phyloP scores from a whole-genome alignment of 495 filamentous ascomycete genomes.

The Trypethelium eluteriae region DNA sequence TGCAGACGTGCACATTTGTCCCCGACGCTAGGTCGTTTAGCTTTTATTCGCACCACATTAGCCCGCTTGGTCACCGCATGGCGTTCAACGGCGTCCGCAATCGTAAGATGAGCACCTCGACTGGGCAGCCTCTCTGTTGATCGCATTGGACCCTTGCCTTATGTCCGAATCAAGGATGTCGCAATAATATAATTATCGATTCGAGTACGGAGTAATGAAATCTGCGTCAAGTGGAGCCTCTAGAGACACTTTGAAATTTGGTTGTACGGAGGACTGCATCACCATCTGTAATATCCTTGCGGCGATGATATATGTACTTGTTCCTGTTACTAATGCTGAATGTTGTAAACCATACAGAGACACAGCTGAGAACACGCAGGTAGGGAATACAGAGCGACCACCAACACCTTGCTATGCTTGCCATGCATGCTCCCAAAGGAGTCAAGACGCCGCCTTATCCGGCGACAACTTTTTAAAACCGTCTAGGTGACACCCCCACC shows the following conservation, averaged over 20 bases:
- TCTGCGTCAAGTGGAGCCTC: too few species aligned
- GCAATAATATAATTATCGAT: not conserved
- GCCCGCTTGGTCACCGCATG: not conserved
- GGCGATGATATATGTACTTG: too few species aligned
- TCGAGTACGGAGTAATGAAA: not conserved
- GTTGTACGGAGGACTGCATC: not conserved
- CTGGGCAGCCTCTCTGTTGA: not conserved
- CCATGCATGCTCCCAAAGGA: too few species aligned
- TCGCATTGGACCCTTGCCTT: not conserved
- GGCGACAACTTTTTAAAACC: not conserved
- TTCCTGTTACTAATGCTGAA: too few species aligned
- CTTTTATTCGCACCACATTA: not conserved
- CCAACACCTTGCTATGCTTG: not conserved
- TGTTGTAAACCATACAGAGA: too few species aligned
- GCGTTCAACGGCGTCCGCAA: conserved; percentile 7
- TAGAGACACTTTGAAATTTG: too few species aligned
- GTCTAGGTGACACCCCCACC: not conserved
- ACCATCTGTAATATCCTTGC: not conserved
- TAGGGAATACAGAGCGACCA: too few species aligned
- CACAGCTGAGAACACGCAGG: too few species aligned
- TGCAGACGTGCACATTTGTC: not conserved
- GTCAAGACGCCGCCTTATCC: not conserved
- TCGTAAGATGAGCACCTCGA: not conserved
- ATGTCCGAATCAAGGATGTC: too few species aligned
- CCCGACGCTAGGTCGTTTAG: not conserved